These are phyloP conservation scores for Fraxinus nigra DNA, from an alignment of 305 asterid genomes.

Conservation along the genomic window DNA sequence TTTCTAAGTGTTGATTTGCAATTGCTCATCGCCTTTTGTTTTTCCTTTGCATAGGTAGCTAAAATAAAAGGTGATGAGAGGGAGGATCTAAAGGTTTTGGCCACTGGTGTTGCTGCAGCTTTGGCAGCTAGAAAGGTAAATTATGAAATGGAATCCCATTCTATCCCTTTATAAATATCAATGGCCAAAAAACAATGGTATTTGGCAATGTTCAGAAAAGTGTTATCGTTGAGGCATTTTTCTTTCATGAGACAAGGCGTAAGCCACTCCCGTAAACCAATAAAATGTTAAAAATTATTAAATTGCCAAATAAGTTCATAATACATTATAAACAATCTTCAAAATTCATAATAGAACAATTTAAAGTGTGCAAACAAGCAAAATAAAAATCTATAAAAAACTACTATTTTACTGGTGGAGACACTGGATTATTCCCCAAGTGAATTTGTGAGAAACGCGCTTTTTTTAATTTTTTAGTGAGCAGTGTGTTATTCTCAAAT, in stretches of 20 bases:
- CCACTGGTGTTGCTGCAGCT: slow-evolving; percentile 97
- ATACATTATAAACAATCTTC: background rate
- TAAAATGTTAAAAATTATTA: background rate
- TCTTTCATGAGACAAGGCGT: background rate
- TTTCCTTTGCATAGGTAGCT: slow-evolving; percentile 65
- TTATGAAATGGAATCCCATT: slow-evolving; percentile 7
- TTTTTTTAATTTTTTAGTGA: background rate
- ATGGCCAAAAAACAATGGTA: background rate
- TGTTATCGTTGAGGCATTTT: background rate
- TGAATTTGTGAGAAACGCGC: background rate
- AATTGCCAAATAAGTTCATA: background rate
- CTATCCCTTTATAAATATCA: slow-evolving; percentile 6
- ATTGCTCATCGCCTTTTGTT: slow-evolving; percentile 15
- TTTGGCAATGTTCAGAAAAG: background rate
- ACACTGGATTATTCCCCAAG: background rate
- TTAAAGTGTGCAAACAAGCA: background rate
- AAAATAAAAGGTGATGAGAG: slow-evolving; percentile 95
- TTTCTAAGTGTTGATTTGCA: slow-evolving; percentile 14
- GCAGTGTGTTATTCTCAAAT: background rate
- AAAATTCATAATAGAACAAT: background rate
- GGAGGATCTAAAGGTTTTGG: slow-evolving; percentile 98
- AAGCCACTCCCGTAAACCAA: background rate
- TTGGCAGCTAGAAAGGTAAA: slow-evolving; percentile 95
- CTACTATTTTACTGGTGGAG: background rate
- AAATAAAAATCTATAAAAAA: background rate